A percentile compares a stretch with the other conserved stretches of the same genome.
Evolutionary conservation across 73 alveolate genomes (phyloP).

Genomic region (Paramecium biaurelia): DNA sequence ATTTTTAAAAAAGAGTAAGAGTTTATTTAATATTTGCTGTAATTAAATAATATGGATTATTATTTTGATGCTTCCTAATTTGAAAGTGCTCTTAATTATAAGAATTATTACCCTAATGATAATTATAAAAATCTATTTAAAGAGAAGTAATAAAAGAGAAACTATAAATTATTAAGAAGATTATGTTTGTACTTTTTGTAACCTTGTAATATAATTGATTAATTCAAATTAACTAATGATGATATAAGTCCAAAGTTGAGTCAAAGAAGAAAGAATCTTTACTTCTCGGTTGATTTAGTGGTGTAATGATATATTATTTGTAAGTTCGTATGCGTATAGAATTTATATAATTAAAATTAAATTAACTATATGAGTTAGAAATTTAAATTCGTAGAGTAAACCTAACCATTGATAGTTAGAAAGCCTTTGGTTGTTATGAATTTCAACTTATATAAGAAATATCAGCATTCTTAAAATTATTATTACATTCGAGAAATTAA

Average conservation of each 20-base stretch:
- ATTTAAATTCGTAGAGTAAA: not conserved
- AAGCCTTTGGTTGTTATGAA: not conserved
- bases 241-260: not conserved
- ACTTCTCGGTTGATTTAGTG: not conserved
- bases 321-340: not conserved
- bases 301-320: not conserved
- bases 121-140: not conserved
- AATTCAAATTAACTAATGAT: not conserved
- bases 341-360: not conserved
- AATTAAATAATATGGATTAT: not conserved
- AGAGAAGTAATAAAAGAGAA: not conserved
- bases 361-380: not conserved
- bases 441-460: not conserved
- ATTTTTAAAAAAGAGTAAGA: not conserved
- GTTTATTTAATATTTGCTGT: not conserved
- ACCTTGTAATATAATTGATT: not conserved
- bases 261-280: not conserved
- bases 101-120: not conserved
- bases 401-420: not conserved
- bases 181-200: not conserved
- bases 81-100: not conserved
- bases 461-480: conserved; percentile 18
- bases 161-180: not conserved
- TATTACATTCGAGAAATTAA: conserved; percentile 36
- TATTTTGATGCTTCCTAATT: not conserved